Conservation (phyloP, 148 eudicot genomes). For the Dysphania ambrosioides region DNA sequence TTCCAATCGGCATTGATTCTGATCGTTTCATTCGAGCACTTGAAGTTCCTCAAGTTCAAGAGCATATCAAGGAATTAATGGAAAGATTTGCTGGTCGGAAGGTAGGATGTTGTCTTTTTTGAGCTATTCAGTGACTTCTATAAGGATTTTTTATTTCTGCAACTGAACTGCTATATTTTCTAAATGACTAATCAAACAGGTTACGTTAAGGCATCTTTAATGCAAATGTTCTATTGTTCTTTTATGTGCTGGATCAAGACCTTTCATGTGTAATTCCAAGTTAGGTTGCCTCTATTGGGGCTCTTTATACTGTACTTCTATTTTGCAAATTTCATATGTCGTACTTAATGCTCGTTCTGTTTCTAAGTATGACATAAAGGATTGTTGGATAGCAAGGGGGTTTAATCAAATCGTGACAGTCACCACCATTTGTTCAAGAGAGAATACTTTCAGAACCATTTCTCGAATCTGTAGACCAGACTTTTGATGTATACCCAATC, state of each 20-base stretch:
- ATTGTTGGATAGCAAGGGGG: not conserved
- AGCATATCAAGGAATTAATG: conserved; percentile 73
- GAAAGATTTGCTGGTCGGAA: conserved; percentile 92
- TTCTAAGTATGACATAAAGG: not conserved
- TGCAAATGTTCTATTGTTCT: not conserved
- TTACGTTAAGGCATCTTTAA: not conserved
- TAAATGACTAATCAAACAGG: not conserved
- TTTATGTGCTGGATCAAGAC: not conserved
- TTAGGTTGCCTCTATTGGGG: not conserved
- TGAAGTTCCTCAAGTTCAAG: conserved; percentile 65
- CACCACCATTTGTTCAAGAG: not conserved
- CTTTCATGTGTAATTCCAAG: not conserved
- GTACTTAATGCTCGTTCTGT: not conserved
- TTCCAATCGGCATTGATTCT: conserved; percentile 96
- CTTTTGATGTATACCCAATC: no score
- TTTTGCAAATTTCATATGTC: no score
- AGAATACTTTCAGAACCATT: not conserved
- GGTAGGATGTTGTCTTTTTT: conserved; percentile 38
- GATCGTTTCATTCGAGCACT: conserved; percentile 84
- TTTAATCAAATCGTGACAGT: not conserved
- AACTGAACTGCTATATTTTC: not conserved
- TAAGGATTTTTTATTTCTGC: conserved; percentile 1
- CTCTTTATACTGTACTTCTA: no score
- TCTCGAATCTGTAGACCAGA: no score
- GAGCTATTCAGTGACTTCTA: not conserved